phyloP scores from a whole-genome alignment of 805 yeast species.

The Hanseniaspora taiwanica region DNA sequence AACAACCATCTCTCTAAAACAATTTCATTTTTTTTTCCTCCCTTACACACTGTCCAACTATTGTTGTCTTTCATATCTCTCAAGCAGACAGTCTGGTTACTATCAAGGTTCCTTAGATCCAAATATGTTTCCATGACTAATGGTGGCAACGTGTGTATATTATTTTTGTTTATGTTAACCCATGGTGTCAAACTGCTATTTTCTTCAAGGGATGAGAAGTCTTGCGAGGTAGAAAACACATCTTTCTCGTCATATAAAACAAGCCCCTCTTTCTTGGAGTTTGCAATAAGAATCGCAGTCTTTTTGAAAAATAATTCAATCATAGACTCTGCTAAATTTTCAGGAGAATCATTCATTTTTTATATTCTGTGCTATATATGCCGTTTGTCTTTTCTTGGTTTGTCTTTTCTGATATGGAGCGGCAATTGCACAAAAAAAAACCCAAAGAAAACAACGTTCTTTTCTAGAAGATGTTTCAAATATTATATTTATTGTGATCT shows the following conservation, averaged over 20 bases:
- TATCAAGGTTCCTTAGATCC: conserved; percentile 45
- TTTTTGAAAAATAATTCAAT: background rate
- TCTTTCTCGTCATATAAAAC: background rate
- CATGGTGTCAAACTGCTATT: conserved; percentile 3
- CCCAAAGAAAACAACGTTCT: too few relatives aligned
- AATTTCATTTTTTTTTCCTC: conserved; percentile 62
- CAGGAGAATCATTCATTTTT: background rate
- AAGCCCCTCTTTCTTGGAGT: background rate
- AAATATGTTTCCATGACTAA: conserved; percentile 74
- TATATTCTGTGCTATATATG: too few relatives aligned
- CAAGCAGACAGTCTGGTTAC: conserved; percentile 46
- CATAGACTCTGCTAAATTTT: background rate
- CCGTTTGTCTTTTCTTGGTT: too few relatives aligned
- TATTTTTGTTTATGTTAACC: background rate
- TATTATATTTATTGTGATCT: too few relatives aligned
- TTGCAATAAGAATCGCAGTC: background rate
- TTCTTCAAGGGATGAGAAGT: conserved; percentile 11
- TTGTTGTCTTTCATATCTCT: conserved; percentile 39
- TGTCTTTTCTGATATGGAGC: too few relatives aligned
- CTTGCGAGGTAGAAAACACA: background rate
- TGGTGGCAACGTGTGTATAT: conserved; percentile 32
- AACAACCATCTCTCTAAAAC: conserved; percentile 90
- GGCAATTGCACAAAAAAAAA: too few relatives aligned
- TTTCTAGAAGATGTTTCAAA: too few relatives aligned
- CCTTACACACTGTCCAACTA: conserved; percentile 44